Percentiles rank a stretch among this genome's conserved stretches.
phyloP scores from a whole-genome alignment of 176 grass and related monocot genomes.

The Musa acuminata region DNA sequence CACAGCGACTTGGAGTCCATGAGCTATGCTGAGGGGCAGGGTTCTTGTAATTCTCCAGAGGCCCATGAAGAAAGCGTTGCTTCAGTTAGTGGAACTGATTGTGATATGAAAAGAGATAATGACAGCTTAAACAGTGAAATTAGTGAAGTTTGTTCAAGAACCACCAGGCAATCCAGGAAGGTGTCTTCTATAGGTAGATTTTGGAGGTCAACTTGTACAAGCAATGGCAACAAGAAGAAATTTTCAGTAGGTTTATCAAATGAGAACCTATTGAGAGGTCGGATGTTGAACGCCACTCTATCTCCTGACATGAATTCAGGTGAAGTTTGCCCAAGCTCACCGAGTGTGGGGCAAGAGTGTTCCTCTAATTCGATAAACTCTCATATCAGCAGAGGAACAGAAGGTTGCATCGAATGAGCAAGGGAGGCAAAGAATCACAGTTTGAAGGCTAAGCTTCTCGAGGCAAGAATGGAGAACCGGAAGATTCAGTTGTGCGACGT shows the following conservation, averaged over 20 bases:
- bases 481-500: not conserved
- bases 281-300: not conserved
- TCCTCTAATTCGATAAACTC: not conserved
- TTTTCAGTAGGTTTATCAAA: not conserved
- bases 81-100: not conserved
- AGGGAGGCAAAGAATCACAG: not conserved
- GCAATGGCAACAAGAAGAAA: not conserved
- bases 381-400: not conserved
- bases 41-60: not conserved
- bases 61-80: not conserved
- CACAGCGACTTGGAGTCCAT: not conserved
- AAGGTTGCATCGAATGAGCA: not conserved
- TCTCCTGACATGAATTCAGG: conserved; percentile 10
- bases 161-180: conserved; percentile 5
- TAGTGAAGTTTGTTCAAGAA: not conserved
- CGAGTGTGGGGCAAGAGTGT: not conserved
- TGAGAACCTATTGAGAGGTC: not conserved
- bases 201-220: conserved; percentile 5
- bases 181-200: conserved; percentile 3
- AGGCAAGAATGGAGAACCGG: not conserved
- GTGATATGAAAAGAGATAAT: not conserved
- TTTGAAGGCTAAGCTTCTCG: not conserved
- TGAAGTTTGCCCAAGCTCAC: not conserved
- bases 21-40: conserved; percentile 5
- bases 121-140: not conserved